Base-by-base conservation (phyloP, 2,329 filamentous ascomycete genomes). In the Neoscytalidium dimidiatum region DNA sequence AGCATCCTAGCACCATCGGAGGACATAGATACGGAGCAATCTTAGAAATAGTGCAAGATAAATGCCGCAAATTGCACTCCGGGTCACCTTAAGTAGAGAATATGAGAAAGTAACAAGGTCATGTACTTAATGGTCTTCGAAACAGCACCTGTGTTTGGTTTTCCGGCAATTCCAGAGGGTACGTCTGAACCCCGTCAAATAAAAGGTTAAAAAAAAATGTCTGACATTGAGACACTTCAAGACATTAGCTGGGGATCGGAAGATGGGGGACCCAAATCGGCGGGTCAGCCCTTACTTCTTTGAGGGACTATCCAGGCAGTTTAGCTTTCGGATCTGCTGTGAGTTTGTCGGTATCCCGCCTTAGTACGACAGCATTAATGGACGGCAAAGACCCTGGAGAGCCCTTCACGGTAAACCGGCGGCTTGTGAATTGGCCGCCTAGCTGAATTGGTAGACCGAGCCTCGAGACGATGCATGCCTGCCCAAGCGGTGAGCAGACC, bases 401-500 rank as follows among this genome's bases (percentile, higher is more conserved):
- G 19, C 41, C 11, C 28, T 58, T 29, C 31, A 11, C 35, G n/a
- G 38, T 29, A 23, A 29, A n/a, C 31, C 14, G 52, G 8, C 1
- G 29, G 29, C n/a, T 33, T 33, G n/a, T 19, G 28, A 31, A 13
- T 13, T 21, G 6, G 41, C 9, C 17, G 6, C 6, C 17, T 60
- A 46, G 26, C 26, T 17, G 19, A 23, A 46, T 46, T 33, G 6
- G 41, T 9, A n/a, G 3, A 11, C 33, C 17, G 28, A 21, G 56
- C 23, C 41, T 60, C 56, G 26, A 60, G 9, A 33, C 13, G 41
- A 44, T 8, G 56, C 56, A 60, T 44, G 56, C 13, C 38, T 60
- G 56, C 56, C 56, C 56, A 60, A 60, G 23, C 4, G 41, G 28
- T 60, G 41, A 60, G 56, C 56, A 60, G 56, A 46, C 46, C 11